Percentiles rank a stretch among this genome's conserved stretches.
These are phyloP conservation scores for Rhynchospora pubera DNA, from an alignment of 176 grass and related monocot species.

Conservation along the genomic window DNA sequence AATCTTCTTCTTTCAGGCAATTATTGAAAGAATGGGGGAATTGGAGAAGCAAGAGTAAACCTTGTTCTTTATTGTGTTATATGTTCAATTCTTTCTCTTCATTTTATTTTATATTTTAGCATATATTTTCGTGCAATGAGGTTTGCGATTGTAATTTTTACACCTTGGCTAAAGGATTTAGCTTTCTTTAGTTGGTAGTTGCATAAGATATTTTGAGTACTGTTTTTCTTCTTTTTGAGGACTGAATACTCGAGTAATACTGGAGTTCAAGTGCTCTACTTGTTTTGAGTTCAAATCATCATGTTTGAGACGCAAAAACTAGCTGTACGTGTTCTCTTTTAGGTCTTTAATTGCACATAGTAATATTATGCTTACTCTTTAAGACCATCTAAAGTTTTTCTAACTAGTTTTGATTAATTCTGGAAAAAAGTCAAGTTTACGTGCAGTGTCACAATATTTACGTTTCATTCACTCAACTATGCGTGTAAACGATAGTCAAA, in stretches of 20 bases:
- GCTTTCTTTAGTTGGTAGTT: background rate
- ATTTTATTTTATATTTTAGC: background rate
- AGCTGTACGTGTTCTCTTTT: background rate
- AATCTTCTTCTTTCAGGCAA: conserved; percentile 35
- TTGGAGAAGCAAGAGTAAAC: conserved; percentile 43
- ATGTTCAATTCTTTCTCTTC: background rate
- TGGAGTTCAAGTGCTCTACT: background rate
- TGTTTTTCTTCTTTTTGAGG: background rate
- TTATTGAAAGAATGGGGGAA: conserved; percentile 58
- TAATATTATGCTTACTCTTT: no score
- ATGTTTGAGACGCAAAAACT: background rate
- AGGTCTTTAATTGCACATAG: background rate
- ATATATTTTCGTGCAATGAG: background rate
- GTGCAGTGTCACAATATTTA: no score
- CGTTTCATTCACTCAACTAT: no score
- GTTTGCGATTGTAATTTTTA: background rate
- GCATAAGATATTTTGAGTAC: conserved; percentile 8
- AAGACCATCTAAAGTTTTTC: no score
- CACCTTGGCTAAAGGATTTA: background rate
- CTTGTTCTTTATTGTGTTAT: background rate
- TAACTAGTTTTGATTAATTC: no score
- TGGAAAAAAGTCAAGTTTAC: no score
- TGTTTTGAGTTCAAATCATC: background rate
- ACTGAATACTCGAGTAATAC: no score
- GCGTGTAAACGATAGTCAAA: no score